Conservation (phyloP, 805 yeast species). For the Yarrowia sp. region DNA sequence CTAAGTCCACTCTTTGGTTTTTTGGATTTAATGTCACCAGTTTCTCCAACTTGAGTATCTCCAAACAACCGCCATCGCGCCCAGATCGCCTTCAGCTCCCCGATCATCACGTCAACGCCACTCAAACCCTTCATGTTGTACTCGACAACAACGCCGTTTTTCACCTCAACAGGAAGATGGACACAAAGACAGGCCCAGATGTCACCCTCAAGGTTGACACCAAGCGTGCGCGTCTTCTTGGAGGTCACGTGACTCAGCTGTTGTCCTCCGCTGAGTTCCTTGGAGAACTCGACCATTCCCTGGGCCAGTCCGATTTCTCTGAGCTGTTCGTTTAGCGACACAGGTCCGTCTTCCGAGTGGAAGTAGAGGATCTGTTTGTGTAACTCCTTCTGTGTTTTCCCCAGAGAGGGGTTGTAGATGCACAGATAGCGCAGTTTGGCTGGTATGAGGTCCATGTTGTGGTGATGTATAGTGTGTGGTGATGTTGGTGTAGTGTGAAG, state of each 20-base stretch:
- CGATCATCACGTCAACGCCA: slow-evolving; percentile 39
- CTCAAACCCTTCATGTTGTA: slow-evolving; percentile 38
- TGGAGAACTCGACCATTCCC: slow-evolving; percentile 39
- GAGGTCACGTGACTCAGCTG: slow-evolving; percentile 38
- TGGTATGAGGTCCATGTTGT: slow-evolving; percentile 10
- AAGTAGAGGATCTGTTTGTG: slow-evolving; percentile 41
- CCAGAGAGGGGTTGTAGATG: slow-evolving; percentile 44
- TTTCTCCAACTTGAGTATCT: too few relatives aligned
- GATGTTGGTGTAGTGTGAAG: neutral
- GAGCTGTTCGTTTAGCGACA: slow-evolving; percentile 40
- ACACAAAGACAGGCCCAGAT: slow-evolving; percentile 41
- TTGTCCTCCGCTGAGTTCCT: slow-evolving; percentile 32
- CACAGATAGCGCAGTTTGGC: slow-evolving; percentile 31
- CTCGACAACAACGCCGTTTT: slow-evolving; percentile 24
- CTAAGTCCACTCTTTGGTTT: too few relatives aligned
- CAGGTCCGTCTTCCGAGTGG: slow-evolving; percentile 31
- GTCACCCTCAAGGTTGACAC: slow-evolving; percentile 35
- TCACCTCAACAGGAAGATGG: slow-evolving; percentile 31
- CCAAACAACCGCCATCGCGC: slow-evolving; percentile 40
- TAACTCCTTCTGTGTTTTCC: slow-evolving; percentile 38
- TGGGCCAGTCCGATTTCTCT: slow-evolving; percentile 46
- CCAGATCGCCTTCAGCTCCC: slow-evolving; percentile 39
- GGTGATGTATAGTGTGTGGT: neutral
- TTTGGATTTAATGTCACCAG: too few relatives aligned
- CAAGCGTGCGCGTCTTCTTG: slow-evolving; percentile 38